Evolutionary conservation across 2,329 filamentous ascomycete species (phyloP).

Genomic region (Ceratocystis destructans): DNA sequence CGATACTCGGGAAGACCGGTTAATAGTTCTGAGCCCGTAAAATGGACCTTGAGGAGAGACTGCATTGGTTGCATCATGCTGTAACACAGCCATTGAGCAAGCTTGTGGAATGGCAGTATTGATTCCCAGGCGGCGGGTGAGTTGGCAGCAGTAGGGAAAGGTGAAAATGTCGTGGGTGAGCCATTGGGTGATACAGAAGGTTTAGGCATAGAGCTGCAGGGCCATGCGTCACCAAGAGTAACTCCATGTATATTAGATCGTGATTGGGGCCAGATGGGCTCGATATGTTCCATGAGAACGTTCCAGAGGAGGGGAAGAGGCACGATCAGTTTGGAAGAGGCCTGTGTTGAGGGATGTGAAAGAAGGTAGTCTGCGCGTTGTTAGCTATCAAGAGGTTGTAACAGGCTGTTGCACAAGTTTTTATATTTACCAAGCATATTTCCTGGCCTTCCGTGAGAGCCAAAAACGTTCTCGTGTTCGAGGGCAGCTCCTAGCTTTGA

Average conservation of each 20-base stretch:
- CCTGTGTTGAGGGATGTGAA: constrained; percentile 77
- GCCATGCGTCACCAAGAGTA: constrained; percentile 88
- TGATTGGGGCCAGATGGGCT: constrained; percentile 75
- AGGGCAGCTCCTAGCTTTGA: constrained; percentile 63
- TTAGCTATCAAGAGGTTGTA: background rate
- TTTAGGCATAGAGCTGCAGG: constrained; percentile 66
- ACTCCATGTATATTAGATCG: constrained; percentile 77
- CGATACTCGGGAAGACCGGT: constrained; percentile 86
- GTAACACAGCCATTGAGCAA: constrained; percentile 90
- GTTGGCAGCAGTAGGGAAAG: constrained; percentile 31
- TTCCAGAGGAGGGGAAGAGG: constrained; percentile 81
- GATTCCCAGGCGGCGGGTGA: constrained; percentile 54
- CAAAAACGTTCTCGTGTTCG: constrained; percentile 71
- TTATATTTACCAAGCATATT: constrained; percentile 69
- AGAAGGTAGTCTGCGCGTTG: constrained; percentile 68
- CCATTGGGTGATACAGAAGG: constrained; percentile 25
- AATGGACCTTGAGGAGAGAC: constrained; percentile 64
- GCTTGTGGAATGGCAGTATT: constrained; percentile 83
- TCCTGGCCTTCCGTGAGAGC: constrained; percentile 68
- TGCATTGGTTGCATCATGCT: constrained; percentile 88
- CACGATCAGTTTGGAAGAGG: constrained; percentile 76
- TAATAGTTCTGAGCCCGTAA: constrained; percentile 65
- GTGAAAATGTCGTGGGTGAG: constrained; percentile 38
- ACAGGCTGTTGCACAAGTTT: background rate
- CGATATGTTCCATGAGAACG: constrained; percentile 74